These are phyloP conservation scores for Alternaria conjuncta DNA, from an alignment of 2,329 filamentous ascomycete genomes.

Conservation along the genomic window DNA sequence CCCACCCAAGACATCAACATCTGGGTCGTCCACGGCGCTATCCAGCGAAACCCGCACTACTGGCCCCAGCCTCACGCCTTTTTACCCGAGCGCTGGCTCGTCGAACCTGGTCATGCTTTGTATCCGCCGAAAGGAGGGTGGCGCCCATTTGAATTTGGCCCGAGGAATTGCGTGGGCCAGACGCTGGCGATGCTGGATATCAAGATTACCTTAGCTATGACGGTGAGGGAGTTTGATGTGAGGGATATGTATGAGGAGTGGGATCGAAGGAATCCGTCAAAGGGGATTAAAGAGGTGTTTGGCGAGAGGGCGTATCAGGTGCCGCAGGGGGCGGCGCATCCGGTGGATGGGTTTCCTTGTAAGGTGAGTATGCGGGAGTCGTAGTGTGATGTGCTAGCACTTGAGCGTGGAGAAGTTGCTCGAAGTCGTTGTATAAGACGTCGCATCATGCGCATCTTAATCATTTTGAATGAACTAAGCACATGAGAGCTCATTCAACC, in stretches of 20 bases:
- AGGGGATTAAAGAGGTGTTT: constrained; percentile 1
- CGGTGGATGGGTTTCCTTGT: constrained; percentile 48
- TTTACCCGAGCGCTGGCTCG: constrained; percentile 33
- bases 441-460: neutral
- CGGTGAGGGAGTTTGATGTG: constrained; percentile 28
- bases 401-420: no score
- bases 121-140: constrained; percentile 26
- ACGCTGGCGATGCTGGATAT: constrained; percentile 25
- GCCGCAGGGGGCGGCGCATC: constrained; percentile 21
- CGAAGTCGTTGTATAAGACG: neutral
- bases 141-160: constrained; percentile 50
- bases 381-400: neutral
- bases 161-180: constrained; percentile 33
- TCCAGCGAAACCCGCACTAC: constrained; percentile 24
- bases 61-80: constrained; percentile 30
- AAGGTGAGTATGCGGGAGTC: constrained; percentile 2
- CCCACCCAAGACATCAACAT: constrained; percentile 27
- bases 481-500: no score
- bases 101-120: constrained; percentile 16
- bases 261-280: constrained; percentile 8
- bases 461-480: neutral
- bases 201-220: constrained; percentile 19
- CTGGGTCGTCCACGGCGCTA: constrained; percentile 21
- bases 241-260: constrained; percentile 20
- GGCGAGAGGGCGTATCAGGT: constrained; percentile 21